Base-by-base conservation (phyloP, 2,329 filamentous ascomycete species). In the Fusarium euwallaceae region DNA sequence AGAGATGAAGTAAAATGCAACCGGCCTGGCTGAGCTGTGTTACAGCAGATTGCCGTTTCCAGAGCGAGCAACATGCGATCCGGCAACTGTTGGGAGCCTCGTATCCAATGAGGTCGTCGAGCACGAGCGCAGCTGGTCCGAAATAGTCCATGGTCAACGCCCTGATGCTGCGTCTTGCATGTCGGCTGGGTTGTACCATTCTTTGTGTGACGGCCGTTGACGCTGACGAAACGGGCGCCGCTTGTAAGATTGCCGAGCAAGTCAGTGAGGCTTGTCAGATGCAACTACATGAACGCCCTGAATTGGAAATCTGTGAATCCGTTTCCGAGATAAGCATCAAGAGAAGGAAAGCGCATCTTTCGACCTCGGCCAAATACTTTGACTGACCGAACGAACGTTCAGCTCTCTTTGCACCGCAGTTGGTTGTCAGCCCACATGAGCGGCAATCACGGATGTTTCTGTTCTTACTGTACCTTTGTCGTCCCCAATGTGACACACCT, bases 401-500 rank as follows among this genome's bases (percentile, higher is more conserved):
- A 64, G 20, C 36, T 37, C 45, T 39, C 22, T 27, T 27, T 64
- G 43, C 27, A 6, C 61, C 20, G 55, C 39, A 41, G 60, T 27
- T 69, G 53, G 60, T 27, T 69, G 56, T 73, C 62, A 64, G 48
- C 61, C 51, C 37, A 24, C 22, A 53, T 32, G 39, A 20, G 24
- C 68, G 64, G 61, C 29, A 58, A 20, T 8, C 62, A 66, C 58
- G 32, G 62, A 53, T 32, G 71, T 45, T 51, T 62, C 65, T 27
- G 29, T 61, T 66, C 39, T 37, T 24, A 48, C 14, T 48, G 43
- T 16, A 24, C 22, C 27, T 24, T 29, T 56, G 62, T 17, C 24
- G 58, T 70, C 61, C 37, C 20, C 45, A 75, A 75, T 75, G 60
- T 58, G 61, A 74, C 72, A 29, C 72, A 66, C 56, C 32, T 32